Base-by-base conservation (phyloP, 1,284 basidiomycete species). In the Austroboletus niveus region DNA sequence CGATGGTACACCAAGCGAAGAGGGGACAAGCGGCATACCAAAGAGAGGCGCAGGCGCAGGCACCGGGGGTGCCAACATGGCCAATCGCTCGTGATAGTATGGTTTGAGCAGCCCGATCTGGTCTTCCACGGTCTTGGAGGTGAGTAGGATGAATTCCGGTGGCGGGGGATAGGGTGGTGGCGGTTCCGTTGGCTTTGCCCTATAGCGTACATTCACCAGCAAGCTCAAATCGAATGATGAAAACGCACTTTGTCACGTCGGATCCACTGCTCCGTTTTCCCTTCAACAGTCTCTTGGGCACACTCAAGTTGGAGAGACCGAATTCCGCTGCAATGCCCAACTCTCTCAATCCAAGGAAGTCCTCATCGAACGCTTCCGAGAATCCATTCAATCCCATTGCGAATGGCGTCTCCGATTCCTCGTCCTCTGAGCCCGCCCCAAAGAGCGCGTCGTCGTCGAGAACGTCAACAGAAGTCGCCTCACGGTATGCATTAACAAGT, bases 271-370 rank as follows among this genome's bases (percentile, higher is more conserved):
- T 69, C 52, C 61, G 75, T 68, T 87, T 85, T 35, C 89, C 84
- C 61, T 84, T 87, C 65, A 94, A 81, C 32, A 98, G 69, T 51
- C 80, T 81, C 64, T 85, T 86, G 7, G 95, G 95, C 17, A 97
- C 81, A 11, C 79, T 81, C 46, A 97, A 77, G 55, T 79, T 87
- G 2, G 84, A 79, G 56, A 95, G 72, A n/a, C 92, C 92, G 49
- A 92, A 78, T 66, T 98, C 95, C 42, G 81, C 79, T 46, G 94
- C 93, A 51, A 98, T 91, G 20, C 95, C 95, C 40, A 95, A 73
- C 65, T 92, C 93, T 49, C 84, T 81, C 30, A 98, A 77, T 17
- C 94, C 95, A 32, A 98, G 82, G 71, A 94, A 97, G 70, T 98
- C 95, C 61, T 97, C 94, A 35, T 94, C 94, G 15, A 96, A 79